These are phyloP conservation scores for Jaenimonas drosophilae DNA, from an alignment of 208 protist genomes.

Conservation along the genomic window DNA sequence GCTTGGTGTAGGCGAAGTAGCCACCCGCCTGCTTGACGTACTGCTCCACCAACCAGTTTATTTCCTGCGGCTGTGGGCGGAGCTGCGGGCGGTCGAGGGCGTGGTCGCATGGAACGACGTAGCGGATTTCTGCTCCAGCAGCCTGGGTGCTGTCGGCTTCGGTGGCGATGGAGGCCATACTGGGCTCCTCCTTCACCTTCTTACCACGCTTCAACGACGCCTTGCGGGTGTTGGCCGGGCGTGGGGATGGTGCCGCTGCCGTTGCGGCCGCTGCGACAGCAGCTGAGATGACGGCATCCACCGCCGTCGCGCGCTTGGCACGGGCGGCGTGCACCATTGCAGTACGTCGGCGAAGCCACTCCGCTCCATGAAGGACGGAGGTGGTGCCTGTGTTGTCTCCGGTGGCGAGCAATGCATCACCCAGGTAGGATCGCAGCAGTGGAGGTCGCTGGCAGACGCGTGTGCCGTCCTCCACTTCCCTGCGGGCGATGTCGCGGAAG, in stretches of 20 bases:
- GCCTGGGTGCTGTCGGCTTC: background rate
- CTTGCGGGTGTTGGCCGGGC: constrained; percentile 2
- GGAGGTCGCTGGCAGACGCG: background rate
- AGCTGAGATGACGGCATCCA: too few species aligned
- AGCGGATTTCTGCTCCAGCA: background rate
- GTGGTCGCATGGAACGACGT: constrained; percentile 17
- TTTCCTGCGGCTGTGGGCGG: constrained; percentile 23
- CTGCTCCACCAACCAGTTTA: constrained; percentile 28
- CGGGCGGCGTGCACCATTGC: too few species aligned
- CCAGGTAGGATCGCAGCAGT: constrained; percentile 7
- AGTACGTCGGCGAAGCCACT: too few species aligned
- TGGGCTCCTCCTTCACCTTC: constrained; percentile 1
- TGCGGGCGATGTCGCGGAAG: too few species aligned
- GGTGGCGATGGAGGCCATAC: background rate
- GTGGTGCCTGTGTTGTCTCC: constrained; percentile 11
- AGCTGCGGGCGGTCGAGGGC: constrained; percentile 12
- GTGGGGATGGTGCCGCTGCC: background rate
- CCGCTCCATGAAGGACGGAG: too few species aligned
- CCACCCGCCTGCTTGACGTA: constrained; percentile 34
- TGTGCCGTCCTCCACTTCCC: background rate
- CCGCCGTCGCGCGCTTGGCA: too few species aligned
- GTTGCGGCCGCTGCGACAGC: constrained; percentile 1
- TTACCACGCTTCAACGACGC: background rate
- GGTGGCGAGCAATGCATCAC: background rate
- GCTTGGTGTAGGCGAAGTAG: constrained; percentile 4